These are phyloP conservation scores for Botrytis sinoallii DNA, from an alignment of 2,329 filamentous ascomycete genomes.

Conservation along the genomic window DNA sequence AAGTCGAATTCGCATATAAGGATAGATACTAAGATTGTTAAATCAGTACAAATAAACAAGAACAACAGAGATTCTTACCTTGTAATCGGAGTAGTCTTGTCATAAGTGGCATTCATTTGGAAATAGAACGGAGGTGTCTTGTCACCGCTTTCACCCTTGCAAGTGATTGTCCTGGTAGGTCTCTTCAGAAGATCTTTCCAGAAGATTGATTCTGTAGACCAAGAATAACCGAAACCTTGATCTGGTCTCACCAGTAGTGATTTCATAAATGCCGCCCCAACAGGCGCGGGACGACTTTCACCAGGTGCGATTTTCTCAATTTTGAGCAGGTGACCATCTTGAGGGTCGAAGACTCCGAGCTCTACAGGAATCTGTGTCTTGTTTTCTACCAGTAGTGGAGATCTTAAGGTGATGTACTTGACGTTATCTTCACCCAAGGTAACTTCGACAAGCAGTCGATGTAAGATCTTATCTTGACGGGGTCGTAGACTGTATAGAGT, in stretches of 20 bases:
- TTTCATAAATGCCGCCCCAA: constrained; percentile 89
- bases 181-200: constrained; percentile 88
- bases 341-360: constrained; percentile 81
- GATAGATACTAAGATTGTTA: constrained; percentile 63
- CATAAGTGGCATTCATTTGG: constrained; percentile 83
- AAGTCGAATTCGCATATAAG: constrained; percentile 89
- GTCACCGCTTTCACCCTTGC: constrained; percentile 79
- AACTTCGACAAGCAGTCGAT: constrained; percentile 89
- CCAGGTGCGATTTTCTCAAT: constrained; percentile 97
- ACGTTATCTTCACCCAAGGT: constrained; percentile 90
- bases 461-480: constrained; percentile 78
- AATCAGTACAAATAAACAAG: constrained; percentile 27
- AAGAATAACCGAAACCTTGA: constrained; percentile 93
- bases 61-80: constrained; percentile 46
- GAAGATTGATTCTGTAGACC: constrained; percentile 85
- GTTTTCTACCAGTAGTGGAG: constrained; percentile 89
- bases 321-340: constrained; percentile 87
- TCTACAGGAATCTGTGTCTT: constrained; percentile 96
- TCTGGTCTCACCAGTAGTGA: constrained; percentile 85
- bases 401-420: constrained; percentile 95
- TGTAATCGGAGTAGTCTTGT: constrained; percentile 78
- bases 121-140: constrained; percentile 85
- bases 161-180: constrained; percentile 83
- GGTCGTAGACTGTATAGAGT: constrained; percentile 85
- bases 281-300: constrained; percentile 82